Base-by-base conservation (phyloP, 2,329 filamentous ascomycete species). In the Juglanconis sp. region DNA sequence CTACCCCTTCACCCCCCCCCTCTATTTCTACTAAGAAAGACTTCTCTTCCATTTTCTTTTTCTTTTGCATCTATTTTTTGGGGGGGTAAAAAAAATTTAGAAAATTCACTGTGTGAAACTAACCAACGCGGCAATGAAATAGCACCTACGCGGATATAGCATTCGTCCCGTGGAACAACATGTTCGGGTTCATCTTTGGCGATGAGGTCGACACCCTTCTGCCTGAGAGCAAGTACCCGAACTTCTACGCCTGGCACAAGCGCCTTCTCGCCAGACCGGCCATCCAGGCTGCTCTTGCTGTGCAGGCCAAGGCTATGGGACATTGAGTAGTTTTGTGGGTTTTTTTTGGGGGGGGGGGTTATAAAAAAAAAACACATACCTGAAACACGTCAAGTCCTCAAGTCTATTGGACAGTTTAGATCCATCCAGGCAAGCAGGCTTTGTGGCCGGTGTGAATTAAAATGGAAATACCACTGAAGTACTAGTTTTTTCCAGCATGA, bases 211-310 rank as follows among this genome's bases (percentile, higher is more conserved):
- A 68, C 11, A 62, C 67, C 11, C 63, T 64, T 13, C 66, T 70
- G 8, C 65, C 70, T n/a, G 69, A 72, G 53, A 67, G 67, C 50
- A 72, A 69, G 60, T 74, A 72, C 63, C 68, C 70, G 53, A 71
- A 75, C 66, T 74, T 69, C 50, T 60, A 42, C 17, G 72, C 69
- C 3, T 76, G 74, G 73, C 67, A 73, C 50, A 62, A 71, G 46
- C 67, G 73, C 4, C 50, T 76, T 3, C 53, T 67, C 35, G 70
- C 67, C 38, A 71, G 73, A 24, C 69, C 71, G 10, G 64, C 70
- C 10, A 68, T 74, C 31, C 64, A 67, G 61, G 17, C 53, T 24
- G 59, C 59, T 4, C 31, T 60, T 1, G 49, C 34, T 15, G 32
- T 34, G 40, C 59, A 57, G 34, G 53, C 40, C 1, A 60, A 60